These are phyloP conservation scores for Podospora didyma DNA, from an alignment of 495 filamentous ascomycete genomes.

Conservation along the genomic window DNA sequence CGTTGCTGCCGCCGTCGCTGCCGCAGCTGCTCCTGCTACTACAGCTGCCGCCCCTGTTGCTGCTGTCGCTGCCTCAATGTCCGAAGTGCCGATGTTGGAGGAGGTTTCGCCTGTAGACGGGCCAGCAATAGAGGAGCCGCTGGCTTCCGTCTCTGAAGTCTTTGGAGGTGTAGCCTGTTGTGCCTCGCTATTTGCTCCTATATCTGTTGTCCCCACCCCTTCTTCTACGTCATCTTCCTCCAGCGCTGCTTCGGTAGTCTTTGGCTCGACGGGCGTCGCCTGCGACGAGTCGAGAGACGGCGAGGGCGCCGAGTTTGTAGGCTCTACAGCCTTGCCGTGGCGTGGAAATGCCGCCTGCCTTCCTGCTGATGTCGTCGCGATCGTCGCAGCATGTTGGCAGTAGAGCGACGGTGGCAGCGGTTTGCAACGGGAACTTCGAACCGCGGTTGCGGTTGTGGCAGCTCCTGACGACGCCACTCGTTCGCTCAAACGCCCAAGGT, in stretches of 20 bases:
- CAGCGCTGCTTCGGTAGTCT: not conserved
- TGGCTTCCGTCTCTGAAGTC: not conserved
- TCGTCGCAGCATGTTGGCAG: constrained; percentile 25
- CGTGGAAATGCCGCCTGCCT: constrained; percentile 38
- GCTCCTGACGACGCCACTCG: constrained; percentile 15
- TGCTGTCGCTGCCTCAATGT: not conserved
- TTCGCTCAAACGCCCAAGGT: constrained; percentile 45
- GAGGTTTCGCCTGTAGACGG: no score
- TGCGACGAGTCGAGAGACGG: constrained; percentile 7
- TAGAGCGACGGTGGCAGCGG: constrained; percentile 1
- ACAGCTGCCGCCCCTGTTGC: not conserved
- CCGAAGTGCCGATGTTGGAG: no score
- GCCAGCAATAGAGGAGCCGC: not conserved
- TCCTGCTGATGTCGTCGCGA: constrained; percentile 29
- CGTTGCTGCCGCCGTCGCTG: not conserved
- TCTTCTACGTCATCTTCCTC: constrained; percentile 4
- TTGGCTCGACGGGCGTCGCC: constrained; percentile 7
- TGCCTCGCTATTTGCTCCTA: not conserved
- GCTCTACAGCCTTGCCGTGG: constrained; percentile 65
- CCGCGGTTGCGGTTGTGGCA: not conserved
- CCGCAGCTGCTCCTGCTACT: not conserved
- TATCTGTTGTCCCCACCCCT: constrained; percentile 8
- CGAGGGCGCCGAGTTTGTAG: constrained; percentile 15
- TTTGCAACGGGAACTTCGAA: constrained; percentile 14
- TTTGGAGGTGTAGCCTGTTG: not conserved